Evolutionary conservation across 2,329 filamentous ascomycete genomes (phyloP), one percentile per base, ranked within the genome.

Genomic region (Seiridium cupressi): DNA sequence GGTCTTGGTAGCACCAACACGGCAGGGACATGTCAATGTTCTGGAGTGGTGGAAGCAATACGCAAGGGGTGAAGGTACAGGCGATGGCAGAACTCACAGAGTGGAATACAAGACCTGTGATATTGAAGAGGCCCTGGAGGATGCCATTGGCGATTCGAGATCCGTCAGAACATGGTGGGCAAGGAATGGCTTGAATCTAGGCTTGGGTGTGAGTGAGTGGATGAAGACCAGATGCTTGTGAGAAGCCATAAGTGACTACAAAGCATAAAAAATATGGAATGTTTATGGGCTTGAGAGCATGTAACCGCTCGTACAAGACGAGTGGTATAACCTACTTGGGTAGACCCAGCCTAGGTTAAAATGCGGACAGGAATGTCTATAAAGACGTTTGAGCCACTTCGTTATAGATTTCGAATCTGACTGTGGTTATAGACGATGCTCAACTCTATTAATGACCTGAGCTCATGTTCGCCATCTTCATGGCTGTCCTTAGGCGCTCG

Each of bases 21-120:
- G 93, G 68, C 91, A 94, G 71, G 92, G 92, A 4, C 90, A 96
- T 72, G 86, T 93, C 3, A 82, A 87, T 42, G 92, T 97, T 31
- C 79, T 98, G 6, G 92, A 97, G 72, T 97, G 94, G 94, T 97
- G 94, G 93, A 90, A 91, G 69, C 82, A 82, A 57, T 90, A 88
- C 67, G 84, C 84, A 6, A 77, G 83, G 57, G 81, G 84, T 54
- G 79, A 82, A 68, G 76, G 84, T 38, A 78, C 78, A 1, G 82
- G 79, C 46, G 83, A 82, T 13, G 76, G 80, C 38, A 78, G 78
- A 63, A 86, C 88, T 0, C 82, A 93, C 66, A 84, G 85, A 57
- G 93, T 97, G 34, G 92, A 96, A 74, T 97, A 97, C 75, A 93
- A 94, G 73, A 96, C 92, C 1, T 97, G 93, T 73, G 93, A 96